phyloP scores from a whole-genome alignment of 2,329 filamentous ascomycete species.

The Plenodomus tracheiphilus region DNA sequence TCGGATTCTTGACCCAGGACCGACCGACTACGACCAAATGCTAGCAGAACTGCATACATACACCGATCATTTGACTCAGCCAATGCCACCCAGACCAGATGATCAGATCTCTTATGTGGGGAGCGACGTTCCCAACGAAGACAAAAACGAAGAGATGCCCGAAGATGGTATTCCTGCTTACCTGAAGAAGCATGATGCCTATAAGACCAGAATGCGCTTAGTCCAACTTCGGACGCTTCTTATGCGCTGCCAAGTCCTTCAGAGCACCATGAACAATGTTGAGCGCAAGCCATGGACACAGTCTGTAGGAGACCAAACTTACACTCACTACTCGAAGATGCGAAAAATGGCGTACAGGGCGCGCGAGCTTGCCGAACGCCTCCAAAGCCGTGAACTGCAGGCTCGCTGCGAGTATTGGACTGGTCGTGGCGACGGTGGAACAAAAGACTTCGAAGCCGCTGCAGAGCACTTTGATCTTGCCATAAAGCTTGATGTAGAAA shows the following conservation, averaged over 20 bases:
- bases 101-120: background rate
- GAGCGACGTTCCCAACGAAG: background rate
- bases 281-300: slow-evolving; percentile 2
- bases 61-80: background rate
- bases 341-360: slow-evolving; percentile 9
- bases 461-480: slow-evolving; percentile 11
- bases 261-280: slow-evolving; percentile 1
- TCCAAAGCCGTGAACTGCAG: slow-evolving; percentile 12
- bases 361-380: slow-evolving; percentile 6
- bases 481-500: slow-evolving; percentile 7
- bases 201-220: slow-evolving; percentile 2
- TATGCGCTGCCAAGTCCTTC: slow-evolving; percentile 17
- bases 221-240: slow-evolving; percentile 12
- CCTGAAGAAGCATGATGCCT: background rate
- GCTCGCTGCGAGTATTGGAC: slow-evolving; percentile 26
- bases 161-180: background rate
- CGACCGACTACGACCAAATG: background rate
- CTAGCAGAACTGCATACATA: background rate
- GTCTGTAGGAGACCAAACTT: background rate
- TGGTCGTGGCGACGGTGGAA: slow-evolving; percentile 15
- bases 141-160: background rate
- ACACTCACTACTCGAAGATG: slow-evolving; percentile 6
- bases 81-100: background rate
- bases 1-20: background rate
- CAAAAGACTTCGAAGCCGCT: slow-evolving; percentile 9